A percentile compares a stretch with the other conserved stretches of the same genome.
Conservation (phyloP, 2,329 filamentous ascomycete genomes). For the Passalora sequoiae region DNA sequence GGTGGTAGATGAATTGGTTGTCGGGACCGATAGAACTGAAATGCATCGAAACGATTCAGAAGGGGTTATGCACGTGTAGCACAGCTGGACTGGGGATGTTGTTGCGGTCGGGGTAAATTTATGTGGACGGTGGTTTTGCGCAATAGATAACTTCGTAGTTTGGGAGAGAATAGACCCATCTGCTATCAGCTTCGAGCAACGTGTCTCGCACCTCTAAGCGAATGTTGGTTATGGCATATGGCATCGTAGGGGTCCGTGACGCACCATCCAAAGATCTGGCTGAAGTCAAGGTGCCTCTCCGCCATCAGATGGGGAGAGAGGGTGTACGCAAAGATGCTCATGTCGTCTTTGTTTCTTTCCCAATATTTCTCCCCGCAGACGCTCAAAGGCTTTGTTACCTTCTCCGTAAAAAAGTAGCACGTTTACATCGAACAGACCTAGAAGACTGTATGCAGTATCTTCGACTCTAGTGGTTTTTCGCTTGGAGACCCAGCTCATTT, state of each 20-base stretch:
- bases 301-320: neutral
- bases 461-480: constrained; percentile 23
- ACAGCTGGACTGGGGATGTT: no score
- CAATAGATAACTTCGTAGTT: no score
- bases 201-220: neutral
- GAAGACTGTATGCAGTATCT: constrained; percentile 29
- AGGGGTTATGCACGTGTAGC: no score
- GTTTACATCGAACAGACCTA: constrained; percentile 27
- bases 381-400: constrained; percentile 15
- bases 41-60: no score
- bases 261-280: neutral
- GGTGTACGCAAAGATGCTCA: neutral
- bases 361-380: neutral
- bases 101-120: no score
- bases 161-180: no score
- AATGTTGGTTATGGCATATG: neutral
- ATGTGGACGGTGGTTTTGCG: no score
- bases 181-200: no score
- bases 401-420: constrained; percentile 33
- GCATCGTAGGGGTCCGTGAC: no score
- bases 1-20: no score
- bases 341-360: neutral
- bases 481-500: constrained; percentile 17
- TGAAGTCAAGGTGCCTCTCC: neutral
- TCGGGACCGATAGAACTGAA: no score